phyloP scores from a whole-genome alignment of 2,329 filamentous ascomycete species.

The Fonsecaea nubica region DNA sequence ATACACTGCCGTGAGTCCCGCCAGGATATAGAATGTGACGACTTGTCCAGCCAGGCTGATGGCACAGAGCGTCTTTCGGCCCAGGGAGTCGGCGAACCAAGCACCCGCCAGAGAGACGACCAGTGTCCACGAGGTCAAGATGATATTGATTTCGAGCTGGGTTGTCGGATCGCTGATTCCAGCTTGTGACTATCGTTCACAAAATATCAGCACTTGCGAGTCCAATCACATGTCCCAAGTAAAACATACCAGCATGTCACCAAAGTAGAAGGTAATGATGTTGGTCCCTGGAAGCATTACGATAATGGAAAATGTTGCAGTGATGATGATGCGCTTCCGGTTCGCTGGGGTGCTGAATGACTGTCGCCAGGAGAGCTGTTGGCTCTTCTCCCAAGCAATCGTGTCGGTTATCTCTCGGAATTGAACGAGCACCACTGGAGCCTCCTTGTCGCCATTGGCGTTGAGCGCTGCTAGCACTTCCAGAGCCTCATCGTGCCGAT shows the following conservation, averaged over 20 bases:
- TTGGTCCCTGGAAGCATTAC: conserved; percentile 47
- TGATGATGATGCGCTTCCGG: conserved; percentile 50
- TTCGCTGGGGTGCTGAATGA: conserved; percentile 43
- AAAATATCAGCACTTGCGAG: background rate
- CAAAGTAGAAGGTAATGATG: conserved; percentile 53
- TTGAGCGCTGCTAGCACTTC: conserved; percentile 53
- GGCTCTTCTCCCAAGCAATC: conserved; percentile 54
- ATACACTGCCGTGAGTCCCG: conserved; percentile 56
- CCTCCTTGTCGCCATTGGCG: conserved; percentile 51
- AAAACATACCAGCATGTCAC: conserved; percentile 46
- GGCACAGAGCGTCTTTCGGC: conserved; percentile 50
- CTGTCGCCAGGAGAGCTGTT: conserved; percentile 29
- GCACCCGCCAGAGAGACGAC: conserved; percentile 53
- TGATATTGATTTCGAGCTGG: conserved; percentile 59
- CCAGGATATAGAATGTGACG: conserved; percentile 59
- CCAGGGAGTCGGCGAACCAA: conserved; percentile 51
- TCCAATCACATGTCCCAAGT: background rate
- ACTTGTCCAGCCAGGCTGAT: conserved; percentile 48
- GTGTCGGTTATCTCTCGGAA: conserved; percentile 59
- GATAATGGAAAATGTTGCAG: conserved; percentile 47
- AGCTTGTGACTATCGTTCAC: conserved; percentile 44
- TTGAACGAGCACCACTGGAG: conserved; percentile 49
- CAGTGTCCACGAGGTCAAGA: conserved; percentile 59
- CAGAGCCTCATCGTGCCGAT: conserved; percentile 51
- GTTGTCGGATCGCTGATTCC: conserved; percentile 53